Base-by-base conservation (phyloP, 169 alveolate species). In the Toxoplasma gondii region DNA sequence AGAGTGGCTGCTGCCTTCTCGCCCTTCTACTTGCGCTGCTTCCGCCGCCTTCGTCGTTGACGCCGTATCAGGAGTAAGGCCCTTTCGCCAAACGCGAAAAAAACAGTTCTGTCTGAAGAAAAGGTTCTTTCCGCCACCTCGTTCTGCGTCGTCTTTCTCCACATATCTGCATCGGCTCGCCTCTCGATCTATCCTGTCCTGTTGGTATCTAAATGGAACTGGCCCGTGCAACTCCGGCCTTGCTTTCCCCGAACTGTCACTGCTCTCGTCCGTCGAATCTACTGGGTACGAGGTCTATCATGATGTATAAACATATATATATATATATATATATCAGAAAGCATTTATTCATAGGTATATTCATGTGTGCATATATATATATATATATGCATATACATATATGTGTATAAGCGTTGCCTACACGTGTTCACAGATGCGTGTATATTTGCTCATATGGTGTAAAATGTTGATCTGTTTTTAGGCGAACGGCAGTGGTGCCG, bases 1-100 rank as follows among this genome's bases (percentile, higher is more conserved):
- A 82, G 90, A 82, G 90, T 38, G 90, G 90, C 90, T 82, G 90
- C 90, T 43, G 90, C 41, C 41, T 82, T 22, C 41, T 82, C 34
- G 31, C 90, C 34, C 67, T 43, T 36, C 67, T 82, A 1, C 54
- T 82, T 10, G 4, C 58, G 38, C 90, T 82, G 69, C 90, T 82
- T 1, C 90, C 90, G 34, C 67, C 90, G 17, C 90, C 90, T 34
- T 38, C 90, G 67, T 24, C 90, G 44, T 43, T 82, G 67, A 82
- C 90, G 34, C 67, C 67, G 12, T 36, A 41, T 36, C 90, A 82
- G 41, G 67, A 82, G 90, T 82, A 82, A 82, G 90, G 58, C 58
- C 58, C 58, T 49, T 19, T n/a, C 44, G 44, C n/a, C 45, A 34
- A 9, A n/a, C 86, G 45, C 86, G 86, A 19, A 27, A 27, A 64